Evolutionary conservation across 768 basidiomycete species (phyloP).

Genomic region (Clathrus columnatus): DNA sequence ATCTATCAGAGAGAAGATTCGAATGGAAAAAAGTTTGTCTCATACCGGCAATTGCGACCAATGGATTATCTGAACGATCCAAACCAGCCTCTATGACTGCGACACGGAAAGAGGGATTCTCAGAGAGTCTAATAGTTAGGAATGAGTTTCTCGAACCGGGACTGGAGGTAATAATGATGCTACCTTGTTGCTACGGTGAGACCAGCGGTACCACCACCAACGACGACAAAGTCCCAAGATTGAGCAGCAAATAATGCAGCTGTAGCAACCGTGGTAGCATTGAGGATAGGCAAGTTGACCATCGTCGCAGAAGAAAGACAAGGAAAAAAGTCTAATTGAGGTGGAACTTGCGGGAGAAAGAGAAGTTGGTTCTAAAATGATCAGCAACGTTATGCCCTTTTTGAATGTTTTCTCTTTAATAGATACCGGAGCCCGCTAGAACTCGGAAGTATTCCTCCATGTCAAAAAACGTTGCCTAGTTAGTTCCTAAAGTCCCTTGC

Average conservation of each 20-base stretch:
- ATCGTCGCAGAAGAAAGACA: too few species aligned
- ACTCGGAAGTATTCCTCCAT: too few species aligned
- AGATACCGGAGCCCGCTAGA: too few species aligned
- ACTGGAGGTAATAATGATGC: background rate
- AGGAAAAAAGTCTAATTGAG: too few species aligned
- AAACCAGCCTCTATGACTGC: slow-evolving; percentile 34
- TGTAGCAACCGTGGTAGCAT: background rate
- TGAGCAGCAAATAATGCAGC: background rate
- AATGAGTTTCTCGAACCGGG: background rate
- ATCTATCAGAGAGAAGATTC: background rate
- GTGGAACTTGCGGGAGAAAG: too few species aligned
- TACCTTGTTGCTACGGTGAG: slow-evolving; percentile 34
- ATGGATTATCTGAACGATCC: slow-evolving; percentile 24
- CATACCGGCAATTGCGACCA: background rate
- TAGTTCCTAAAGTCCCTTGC: too few species aligned
- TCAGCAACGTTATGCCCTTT: too few species aligned
- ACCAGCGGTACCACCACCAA: slow-evolving; percentile 39
- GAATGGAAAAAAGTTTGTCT: background rate
- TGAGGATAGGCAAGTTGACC: background rate
- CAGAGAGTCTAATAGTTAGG: slow-evolving; percentile 25
- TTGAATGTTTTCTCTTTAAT: too few species aligned
- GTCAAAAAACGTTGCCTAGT: too few species aligned
- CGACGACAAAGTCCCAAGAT: slow-evolving; percentile 22
- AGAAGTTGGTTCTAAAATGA: too few species aligned
- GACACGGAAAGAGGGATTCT: slow-evolving; percentile 30